phyloP scores from a whole-genome alignment of 768 basidiomycete genomes.

The Trametes cubensis region DNA sequence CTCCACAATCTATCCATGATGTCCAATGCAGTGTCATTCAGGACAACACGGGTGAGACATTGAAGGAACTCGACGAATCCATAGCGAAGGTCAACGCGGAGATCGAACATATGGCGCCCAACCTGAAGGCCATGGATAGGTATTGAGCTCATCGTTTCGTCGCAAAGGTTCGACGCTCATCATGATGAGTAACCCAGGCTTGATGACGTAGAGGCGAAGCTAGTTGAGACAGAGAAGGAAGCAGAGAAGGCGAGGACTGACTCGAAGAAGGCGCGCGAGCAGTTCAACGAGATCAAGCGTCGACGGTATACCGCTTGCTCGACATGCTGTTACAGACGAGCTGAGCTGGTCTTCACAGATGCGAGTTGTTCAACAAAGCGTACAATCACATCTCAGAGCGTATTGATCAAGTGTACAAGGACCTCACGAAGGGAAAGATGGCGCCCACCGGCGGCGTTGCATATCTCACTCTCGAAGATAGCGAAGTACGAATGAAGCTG shows the following conservation, averaged over 20 bases:
- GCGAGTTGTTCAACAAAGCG: conserved; percentile 91
- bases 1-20: background rate
- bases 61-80: conserved; percentile 73
- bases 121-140: conserved; percentile 95
- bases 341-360: conserved; percentile 39
- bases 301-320: conserved; percentile 52
- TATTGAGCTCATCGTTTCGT: conserved; percentile 31
- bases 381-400: conserved; percentile 94
- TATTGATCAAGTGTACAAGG: conserved; percentile 97
- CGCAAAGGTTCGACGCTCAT: no score
- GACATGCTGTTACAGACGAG: background rate
- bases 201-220: conserved; percentile 81
- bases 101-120: conserved; percentile 93
- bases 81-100: conserved; percentile 73
- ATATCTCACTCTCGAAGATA: conserved; percentile 94
- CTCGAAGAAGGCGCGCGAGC: conserved; percentile 86
- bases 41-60: conserved; percentile 63
- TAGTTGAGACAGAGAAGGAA: conserved; percentile 88
- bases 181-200: conserved; percentile 46
- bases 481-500: conserved; percentile 64
- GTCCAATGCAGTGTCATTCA: conserved; percentile 29
- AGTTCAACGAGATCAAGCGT: conserved; percentile 86
- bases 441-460: conserved; percentile 96
- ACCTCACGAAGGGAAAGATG: conserved; percentile 93
- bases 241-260: conserved; percentile 91